Conservation (phyloP, 768 basidiomycete species). For the Steccherinum ochraceum region DNA sequence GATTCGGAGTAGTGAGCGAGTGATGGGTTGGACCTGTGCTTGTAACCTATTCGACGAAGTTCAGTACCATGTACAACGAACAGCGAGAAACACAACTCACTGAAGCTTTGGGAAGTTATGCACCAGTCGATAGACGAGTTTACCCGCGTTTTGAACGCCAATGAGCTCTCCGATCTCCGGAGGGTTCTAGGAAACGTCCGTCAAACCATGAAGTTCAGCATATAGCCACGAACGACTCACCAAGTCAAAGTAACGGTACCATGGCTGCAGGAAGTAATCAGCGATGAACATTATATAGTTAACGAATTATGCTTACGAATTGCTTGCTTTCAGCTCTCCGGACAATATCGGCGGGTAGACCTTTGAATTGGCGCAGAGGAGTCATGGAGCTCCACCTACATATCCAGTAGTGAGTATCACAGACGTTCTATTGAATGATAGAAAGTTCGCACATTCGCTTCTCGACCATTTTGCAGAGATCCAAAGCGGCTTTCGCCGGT, state of each 20-base stretch:
- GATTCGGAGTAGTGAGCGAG: constrained; percentile 84
- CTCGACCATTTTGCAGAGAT: constrained; percentile 96
- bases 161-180: constrained; percentile 95
- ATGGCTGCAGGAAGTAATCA: constrained; percentile 49
- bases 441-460: constrained; percentile 56
- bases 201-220: not conserved
- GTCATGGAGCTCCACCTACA: constrained; percentile 97
- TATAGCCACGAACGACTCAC: constrained; percentile 32
- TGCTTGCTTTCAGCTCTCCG: constrained; percentile 95
- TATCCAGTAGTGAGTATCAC: not conserved
- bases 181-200: constrained; percentile 39
- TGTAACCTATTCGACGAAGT: constrained; percentile 63
- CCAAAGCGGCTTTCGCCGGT: constrained; percentile 85
- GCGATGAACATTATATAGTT: not conserved
- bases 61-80: not conserved
- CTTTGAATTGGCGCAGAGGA: constrained; percentile 92
- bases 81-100: constrained; percentile 32
- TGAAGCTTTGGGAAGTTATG: constrained; percentile 96
- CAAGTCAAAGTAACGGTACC: constrained; percentile 96
- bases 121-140: constrained; percentile 85
- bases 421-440: not conserved
- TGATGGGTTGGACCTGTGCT: constrained; percentile 96
- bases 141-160: constrained; percentile 89
- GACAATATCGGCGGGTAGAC: constrained; percentile 78
- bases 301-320: constrained; percentile 61